Conservation (phyloP, 164 flowering plant species). For the Annona squamosa region DNA sequence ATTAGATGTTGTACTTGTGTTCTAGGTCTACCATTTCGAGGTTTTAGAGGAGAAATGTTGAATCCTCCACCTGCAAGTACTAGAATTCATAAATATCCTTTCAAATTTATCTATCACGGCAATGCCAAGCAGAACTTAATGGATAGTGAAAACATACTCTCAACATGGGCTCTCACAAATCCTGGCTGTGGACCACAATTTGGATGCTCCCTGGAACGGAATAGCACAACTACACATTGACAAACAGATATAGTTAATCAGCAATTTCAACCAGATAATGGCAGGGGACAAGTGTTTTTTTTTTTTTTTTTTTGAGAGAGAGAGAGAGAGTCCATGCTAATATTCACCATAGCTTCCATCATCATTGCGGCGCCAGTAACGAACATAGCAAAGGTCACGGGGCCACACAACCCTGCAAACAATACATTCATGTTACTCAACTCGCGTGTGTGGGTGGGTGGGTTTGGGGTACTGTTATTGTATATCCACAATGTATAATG, state of each 20-base stretch:
- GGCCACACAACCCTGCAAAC: conserved; percentile 87
- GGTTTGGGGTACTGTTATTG: background rate
- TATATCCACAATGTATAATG: background rate
- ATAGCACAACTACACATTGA: conserved; percentile 78
- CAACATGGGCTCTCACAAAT: conserved; percentile 91
- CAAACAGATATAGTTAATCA: conserved; percentile 5
- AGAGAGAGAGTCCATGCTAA: background rate
- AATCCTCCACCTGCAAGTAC: conserved; percentile 82
- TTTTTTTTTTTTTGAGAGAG: too few relatives aligned
- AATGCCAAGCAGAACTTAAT: conserved; percentile 7
- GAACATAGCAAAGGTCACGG: conserved; percentile 99
- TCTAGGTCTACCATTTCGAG: conserved; percentile 87
- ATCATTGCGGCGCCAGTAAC: conserved; percentile 99
- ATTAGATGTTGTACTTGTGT: conserved; percentile 96
- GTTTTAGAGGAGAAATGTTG: conserved; percentile 83
- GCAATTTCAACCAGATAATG: background rate
- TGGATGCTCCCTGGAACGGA: conserved; percentile 93
- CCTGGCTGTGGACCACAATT: conserved; percentile 97
- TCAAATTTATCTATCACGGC: conserved; percentile 1
- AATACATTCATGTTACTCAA: background rate
- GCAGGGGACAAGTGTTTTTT: background rate
- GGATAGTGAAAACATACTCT: conserved; percentile 42
- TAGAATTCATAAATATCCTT: background rate
- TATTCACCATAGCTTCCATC: conserved; percentile 93
- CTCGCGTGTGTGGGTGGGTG: background rate